These are phyloP conservation scores for Hypoxylon trugodes DNA, from an alignment of 495 filamentous ascomycete genomes.

Conservation along the genomic window DNA sequence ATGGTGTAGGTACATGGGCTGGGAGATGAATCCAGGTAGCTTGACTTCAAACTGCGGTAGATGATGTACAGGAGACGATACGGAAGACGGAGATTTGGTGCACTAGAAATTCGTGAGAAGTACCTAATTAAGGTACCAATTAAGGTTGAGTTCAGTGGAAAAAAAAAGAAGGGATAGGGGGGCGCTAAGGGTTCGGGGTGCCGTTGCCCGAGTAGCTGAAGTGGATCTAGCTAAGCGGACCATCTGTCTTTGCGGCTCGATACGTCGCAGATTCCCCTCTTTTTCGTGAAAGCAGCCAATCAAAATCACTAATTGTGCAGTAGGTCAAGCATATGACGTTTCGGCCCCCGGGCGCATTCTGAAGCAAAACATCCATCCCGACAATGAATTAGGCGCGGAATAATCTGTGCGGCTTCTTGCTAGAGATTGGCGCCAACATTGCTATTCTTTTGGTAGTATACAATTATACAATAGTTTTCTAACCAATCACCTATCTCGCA, in stretches of 20 bases:
- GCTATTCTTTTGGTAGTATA: too few species aligned
- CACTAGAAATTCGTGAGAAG: neutral
- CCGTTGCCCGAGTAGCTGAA: constrained; percentile 32
- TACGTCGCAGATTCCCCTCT: constrained; percentile 36
- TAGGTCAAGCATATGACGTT: constrained; percentile 41
- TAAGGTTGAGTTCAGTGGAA: constrained; percentile 27
- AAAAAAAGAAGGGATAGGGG: constrained; percentile 15
- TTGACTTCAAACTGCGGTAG: neutral
- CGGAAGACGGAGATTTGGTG: neutral
- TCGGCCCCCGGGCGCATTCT: constrained; percentile 36
- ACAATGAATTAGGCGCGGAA: constrained; percentile 38
- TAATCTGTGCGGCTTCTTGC: constrained; percentile 29
- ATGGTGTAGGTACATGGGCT: neutral
- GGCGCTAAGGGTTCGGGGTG: constrained; percentile 32
- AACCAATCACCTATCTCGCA: constrained; percentile 13
- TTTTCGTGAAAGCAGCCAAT: constrained; percentile 24
- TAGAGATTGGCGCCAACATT: constrained; percentile 12
- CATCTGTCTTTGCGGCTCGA: constrained; percentile 43
- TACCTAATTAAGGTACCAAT: too few species aligned
- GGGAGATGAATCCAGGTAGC: neutral
- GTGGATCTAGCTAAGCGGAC: constrained; percentile 15
- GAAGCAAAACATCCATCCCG: constrained; percentile 43
- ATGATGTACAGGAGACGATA: constrained; percentile 1
- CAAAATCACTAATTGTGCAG: neutral
- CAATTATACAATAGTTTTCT: constrained; percentile 2